Conservation (phyloP, 169 alveolate species). For the Plasmodium vivax region DNA sequence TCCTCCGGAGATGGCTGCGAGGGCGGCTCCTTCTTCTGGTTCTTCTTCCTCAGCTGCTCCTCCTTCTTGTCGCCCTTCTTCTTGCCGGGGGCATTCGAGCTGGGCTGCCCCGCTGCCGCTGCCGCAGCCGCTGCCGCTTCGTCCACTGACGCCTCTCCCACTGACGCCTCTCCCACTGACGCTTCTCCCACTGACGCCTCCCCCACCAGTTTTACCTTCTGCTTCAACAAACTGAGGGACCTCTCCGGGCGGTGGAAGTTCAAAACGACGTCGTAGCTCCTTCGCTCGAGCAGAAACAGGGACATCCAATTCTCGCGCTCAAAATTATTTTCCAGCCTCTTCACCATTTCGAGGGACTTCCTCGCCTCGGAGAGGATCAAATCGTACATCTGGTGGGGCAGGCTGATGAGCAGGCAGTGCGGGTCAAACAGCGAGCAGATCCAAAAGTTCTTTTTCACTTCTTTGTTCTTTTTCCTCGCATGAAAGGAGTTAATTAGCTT, state of each 20-base stretch:
- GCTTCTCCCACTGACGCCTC: not conserved
- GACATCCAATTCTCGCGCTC: conserved; percentile 35
- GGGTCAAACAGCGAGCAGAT: conserved; percentile 49
- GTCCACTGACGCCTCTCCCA: not conserved
- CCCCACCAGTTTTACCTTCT: not conserved
- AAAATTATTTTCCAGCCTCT: not conserved
- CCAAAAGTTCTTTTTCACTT: conserved; percentile 30
- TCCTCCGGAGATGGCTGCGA: not conserved
- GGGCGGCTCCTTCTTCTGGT: no score
- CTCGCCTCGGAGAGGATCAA: conserved; percentile 6
- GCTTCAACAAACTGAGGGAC: not conserved
- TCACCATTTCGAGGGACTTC: not conserved
- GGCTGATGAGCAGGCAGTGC: conserved; percentile 4
- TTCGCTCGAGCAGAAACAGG: conserved; percentile 8
- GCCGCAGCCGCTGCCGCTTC: not conserved
- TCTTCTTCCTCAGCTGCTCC: no score
- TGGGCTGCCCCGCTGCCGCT: not conserved
- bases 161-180: not conserved
- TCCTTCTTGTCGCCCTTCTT: not conserved
- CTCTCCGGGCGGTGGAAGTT: not conserved
- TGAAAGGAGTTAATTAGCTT: conserved; percentile 22
- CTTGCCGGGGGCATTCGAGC: not conserved
- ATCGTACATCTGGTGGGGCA: conserved; percentile 17
- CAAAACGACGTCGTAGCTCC: conserved; percentile 21
- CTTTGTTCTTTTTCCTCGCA: conserved; percentile 10